These are phyloP conservation scores for Leccinum longicurvipes DNA, from an alignment of 768 basidiomycete genomes.

Conservation along the genomic window DNA sequence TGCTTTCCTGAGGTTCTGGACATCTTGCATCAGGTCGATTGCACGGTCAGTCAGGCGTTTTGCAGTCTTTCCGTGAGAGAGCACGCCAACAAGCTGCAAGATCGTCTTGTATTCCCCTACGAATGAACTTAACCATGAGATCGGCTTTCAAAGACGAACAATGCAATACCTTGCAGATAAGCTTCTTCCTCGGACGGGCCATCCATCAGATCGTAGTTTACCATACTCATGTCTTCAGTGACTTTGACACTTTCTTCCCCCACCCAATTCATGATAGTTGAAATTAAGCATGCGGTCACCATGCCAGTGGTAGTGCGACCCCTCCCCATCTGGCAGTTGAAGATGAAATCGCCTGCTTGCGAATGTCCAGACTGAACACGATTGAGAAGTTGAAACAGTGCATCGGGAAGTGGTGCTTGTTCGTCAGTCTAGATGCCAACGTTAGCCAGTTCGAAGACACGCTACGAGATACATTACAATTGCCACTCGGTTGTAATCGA, in stretches of 20 bases:
- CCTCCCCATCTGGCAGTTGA: conserved; percentile 97
- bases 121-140: not conserved
- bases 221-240: conserved; percentile 35
- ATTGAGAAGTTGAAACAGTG: conserved; percentile 73
- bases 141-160: not conserved
- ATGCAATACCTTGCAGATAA: conserved; percentile 69
- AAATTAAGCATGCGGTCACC: conserved; percentile 85
- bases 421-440: conserved; percentile 80
- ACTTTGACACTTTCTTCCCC: conserved; percentile 39
- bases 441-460: conserved; percentile 2
- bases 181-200: conserved; percentile 86
- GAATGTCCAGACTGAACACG: conserved; percentile 60
- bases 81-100: conserved; percentile 86
- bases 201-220: conserved; percentile 67
- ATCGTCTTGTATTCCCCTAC: conserved; percentile 98
- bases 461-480: conserved; percentile 54
- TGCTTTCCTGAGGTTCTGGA: conserved; percentile 94
- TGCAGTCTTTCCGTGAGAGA: conserved; percentile 89
- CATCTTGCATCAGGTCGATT: conserved; percentile 91
- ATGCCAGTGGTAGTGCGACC: conserved; percentile 95
- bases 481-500: conserved; percentile 85
- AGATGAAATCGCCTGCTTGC: conserved; percentile 74
- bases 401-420: conserved; percentile 90
- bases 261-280: conserved; percentile 64
- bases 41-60: conserved; percentile 87